phyloP scores from a whole-genome alignment of 306 rosid species.

The Prunus mongolica region DNA sequence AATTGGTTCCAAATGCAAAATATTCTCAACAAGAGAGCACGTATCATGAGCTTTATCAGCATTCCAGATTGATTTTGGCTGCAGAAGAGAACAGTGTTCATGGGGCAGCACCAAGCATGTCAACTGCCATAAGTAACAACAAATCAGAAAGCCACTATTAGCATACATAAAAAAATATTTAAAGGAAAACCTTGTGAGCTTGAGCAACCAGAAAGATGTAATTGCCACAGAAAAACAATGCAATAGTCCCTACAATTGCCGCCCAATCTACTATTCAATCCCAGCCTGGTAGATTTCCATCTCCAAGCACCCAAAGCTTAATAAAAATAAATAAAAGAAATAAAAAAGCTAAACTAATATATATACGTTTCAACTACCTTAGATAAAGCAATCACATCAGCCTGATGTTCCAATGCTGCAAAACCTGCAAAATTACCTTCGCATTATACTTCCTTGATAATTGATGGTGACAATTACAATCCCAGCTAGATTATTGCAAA shows the following conservation, averaged over 20 bases:
- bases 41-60: conserved; percentile 59
- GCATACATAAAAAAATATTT: not conserved
- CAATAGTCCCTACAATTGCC: not conserved
- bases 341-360: not conserved
- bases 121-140: conserved; percentile 57
- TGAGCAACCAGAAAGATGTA: not conserved
- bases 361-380: conserved; percentile 40
- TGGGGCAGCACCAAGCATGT: conserved; percentile 75
- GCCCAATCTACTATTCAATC: not conserved
- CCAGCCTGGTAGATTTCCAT: not conserved
- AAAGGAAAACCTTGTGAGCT: not conserved
- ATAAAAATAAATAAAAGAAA: not conserved
- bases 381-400: conserved; percentile 70
- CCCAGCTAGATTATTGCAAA: not conserved
- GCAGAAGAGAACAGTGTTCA: conserved; percentile 59
- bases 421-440: conserved; percentile 45
- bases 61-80: conserved; percentile 79
- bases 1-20: conserved; percentile 84
- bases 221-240: conserved; percentile 13
- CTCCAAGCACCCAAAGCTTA: not conserved
- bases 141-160: conserved; percentile 13
- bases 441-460: conserved; percentile 12
- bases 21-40: conserved; percentile 76
- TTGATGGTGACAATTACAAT: not conserved
- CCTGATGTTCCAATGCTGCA: conserved; percentile 50